These are phyloP conservation scores for Biscogniauxia marginata DNA, from an alignment of 2,329 filamentous ascomycete genomes.

Conservation along the genomic window DNA sequence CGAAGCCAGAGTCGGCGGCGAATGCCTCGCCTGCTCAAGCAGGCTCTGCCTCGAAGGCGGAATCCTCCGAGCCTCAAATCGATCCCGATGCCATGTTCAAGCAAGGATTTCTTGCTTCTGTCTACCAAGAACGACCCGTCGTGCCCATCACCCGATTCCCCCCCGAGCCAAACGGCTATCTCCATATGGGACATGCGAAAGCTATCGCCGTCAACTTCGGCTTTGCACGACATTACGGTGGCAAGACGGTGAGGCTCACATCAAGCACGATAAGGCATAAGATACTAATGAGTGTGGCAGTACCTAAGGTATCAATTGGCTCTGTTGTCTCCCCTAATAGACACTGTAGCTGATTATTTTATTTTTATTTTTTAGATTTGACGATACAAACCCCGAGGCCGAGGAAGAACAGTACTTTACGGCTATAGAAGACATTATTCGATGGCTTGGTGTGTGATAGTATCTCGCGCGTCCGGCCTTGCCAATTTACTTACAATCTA, in stretches of 20 bases:
- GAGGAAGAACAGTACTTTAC: constrained; percentile 89
- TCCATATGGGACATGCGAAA: constrained; percentile 93
- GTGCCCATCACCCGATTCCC: constrained; percentile 70
- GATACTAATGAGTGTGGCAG: constrained; percentile 55
- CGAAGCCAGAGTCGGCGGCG: constrained; percentile 12
- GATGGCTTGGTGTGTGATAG: constrained; percentile 64
- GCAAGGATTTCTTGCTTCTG: constrained; percentile 63
- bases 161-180: constrained; percentile 87
- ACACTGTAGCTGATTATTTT: constrained; percentile 45
- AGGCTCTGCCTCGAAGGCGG: constrained; percentile 42
- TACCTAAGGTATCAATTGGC: background rate
- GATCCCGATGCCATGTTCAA: constrained; percentile 74
- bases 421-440: constrained; percentile 84
- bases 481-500: background rate
- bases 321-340: background rate
- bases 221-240: constrained; percentile 81
- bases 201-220: constrained; percentile 97
- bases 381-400: constrained; percentile 93
- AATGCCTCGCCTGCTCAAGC: constrained; percentile 9
- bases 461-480: background rate
- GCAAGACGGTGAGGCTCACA: constrained; percentile 48
- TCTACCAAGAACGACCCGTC: constrained; percentile 63
- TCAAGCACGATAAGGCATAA: background rate
- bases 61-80: constrained; percentile 43
- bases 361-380: constrained; percentile 42